These are phyloP conservation scores for Phyllostachys edulis DNA, from an alignment of 176 grass and related monocot species.

Conservation along the genomic window DNA sequence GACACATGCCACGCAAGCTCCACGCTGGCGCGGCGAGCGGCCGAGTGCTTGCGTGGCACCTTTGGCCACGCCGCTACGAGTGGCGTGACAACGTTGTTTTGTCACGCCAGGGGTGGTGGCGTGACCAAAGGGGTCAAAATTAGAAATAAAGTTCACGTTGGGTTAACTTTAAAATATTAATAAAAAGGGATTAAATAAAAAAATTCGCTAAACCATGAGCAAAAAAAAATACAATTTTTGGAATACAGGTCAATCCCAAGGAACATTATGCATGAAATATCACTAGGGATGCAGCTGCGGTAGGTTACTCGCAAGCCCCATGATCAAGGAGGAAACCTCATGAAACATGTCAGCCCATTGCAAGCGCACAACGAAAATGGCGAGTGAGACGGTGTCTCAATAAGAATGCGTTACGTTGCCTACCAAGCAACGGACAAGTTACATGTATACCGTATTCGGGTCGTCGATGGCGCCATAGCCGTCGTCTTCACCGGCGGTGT, in stretches of 20 bases:
- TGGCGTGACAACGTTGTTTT: too few species aligned
- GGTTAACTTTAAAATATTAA: too few species aligned
- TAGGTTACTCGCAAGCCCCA: background rate
- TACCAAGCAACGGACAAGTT: background rate
- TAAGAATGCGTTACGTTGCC: background rate
- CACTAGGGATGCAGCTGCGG: background rate
- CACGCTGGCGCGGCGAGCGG: too few species aligned
- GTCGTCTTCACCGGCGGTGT: background rate
- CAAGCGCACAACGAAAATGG: background rate
- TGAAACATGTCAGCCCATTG: background rate
- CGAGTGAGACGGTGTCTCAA: background rate
- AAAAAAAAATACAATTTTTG: too few species aligned
- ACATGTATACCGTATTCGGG: background rate
- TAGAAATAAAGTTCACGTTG: too few species aligned
- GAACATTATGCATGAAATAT: background rate
- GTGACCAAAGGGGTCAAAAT: too few species aligned
- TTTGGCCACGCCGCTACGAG: too few species aligned
- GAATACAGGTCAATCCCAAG: background rate
- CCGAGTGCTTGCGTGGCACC: too few species aligned
- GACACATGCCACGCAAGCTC: too few species aligned
- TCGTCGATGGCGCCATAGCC: background rate
- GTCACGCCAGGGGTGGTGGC: too few species aligned
- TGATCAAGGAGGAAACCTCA: background rate
- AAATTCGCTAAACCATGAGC: too few species aligned
- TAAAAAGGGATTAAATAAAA: too few species aligned